A percentile compares a stretch with the other conserved stretches of the same genome.
Conservation (phyloP, 306 rosid species). For the Gastrolobium villosum region DNA sequence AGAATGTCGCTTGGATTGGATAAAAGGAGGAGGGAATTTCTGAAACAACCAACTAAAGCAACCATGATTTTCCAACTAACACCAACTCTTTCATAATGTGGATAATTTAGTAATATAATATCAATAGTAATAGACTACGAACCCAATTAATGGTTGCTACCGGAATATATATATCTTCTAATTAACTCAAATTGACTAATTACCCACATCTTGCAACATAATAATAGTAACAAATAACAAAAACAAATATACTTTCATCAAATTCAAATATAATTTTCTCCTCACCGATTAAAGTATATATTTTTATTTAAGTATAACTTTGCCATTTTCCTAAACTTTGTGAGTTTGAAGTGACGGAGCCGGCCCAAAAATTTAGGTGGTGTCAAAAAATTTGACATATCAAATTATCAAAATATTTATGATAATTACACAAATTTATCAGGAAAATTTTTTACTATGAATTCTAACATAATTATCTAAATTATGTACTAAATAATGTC, state of each 20-base stretch:
- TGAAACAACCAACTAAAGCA: conserved; percentile 31
- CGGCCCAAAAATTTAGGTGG: no score
- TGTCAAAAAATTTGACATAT: no score
- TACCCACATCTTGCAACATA: neutral
- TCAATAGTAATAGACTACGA: neutral
- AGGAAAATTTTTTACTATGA: no score
- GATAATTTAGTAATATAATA: conserved; percentile 22
- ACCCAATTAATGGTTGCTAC: conserved; percentile 3
- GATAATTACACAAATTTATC: no score
- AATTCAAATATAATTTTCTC: conserved; percentile 9
- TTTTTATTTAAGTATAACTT: conserved; percentile 38
- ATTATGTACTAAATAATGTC: no score
- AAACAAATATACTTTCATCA: conserved; percentile 21
- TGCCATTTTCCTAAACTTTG: conserved; percentile 40
- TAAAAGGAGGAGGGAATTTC: conserved; percentile 22
- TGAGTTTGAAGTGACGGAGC: no score
- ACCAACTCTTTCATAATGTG: neutral
- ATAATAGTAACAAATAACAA: neutral
- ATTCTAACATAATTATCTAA: no score
- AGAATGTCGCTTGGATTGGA: conserved; percentile 29
- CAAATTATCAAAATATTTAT: no score
- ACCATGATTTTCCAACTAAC: conserved; percentile 40
- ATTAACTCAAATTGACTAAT: neutral
- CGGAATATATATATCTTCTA: conserved; percentile 8
- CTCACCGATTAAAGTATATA: conserved; percentile 28